Percentiles rank a stretch among this genome's conserved stretches.
Conservation (phyloP, 352 stramenopile genomes). For the Aphanomyces stellatus region DNA sequence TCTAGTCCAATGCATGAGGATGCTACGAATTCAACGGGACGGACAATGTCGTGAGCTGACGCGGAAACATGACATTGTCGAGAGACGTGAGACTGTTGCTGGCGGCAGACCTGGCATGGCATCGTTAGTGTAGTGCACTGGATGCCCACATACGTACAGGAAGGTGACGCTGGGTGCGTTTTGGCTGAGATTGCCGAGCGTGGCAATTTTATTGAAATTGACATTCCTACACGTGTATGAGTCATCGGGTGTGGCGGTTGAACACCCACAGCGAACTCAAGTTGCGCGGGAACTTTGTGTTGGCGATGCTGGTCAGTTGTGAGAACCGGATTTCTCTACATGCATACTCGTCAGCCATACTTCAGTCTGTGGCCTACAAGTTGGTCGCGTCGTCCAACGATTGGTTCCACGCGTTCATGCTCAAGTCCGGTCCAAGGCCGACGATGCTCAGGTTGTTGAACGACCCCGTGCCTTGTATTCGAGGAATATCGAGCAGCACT, state of each 20-base stretch:
- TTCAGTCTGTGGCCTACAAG: neutral
- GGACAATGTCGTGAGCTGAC: neutral
- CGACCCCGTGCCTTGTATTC: neutral
- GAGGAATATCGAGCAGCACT: neutral
- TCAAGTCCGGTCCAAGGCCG: neutral
- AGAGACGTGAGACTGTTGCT: constrained; percentile 10
- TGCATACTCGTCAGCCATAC: neutral
- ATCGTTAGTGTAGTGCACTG: too few relatives aligned
- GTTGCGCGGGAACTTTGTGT: constrained; percentile 1
- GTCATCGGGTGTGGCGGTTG: neutral
- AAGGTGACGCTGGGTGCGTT: neutral
- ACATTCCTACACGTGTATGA: constrained; percentile 5
- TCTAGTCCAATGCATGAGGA: neutral
- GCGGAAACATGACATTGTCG: neutral
- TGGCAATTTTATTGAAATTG: constrained; percentile 1
- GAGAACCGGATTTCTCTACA: neutral
- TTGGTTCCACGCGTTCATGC: neutral
- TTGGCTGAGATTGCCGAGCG: neutral
- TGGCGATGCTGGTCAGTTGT: neutral
- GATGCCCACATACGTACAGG: neutral
- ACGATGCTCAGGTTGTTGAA: neutral
- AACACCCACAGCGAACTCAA: neutral
- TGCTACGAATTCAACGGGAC: neutral
- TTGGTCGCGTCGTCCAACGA: neutral
- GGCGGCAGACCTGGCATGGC: neutral